A percentile compares a stretch with the other conserved stretches of the same genome.
These are phyloP conservation scores for Pichia ethanolica DNA, from an alignment of 805 yeast genomes.

Conservation along the genomic window DNA sequence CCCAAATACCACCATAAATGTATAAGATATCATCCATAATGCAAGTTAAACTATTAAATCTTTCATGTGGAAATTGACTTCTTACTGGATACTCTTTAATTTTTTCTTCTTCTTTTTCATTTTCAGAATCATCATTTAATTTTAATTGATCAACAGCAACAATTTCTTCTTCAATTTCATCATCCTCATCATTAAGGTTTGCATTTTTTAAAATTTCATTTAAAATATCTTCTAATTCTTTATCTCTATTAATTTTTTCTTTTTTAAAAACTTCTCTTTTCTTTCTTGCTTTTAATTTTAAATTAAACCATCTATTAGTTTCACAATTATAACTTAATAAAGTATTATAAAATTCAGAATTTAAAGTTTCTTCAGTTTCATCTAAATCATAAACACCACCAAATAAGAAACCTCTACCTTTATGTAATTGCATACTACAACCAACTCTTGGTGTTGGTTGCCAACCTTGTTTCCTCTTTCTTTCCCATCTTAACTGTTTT, in stretches of 20 bases:
- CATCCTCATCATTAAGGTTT: constrained; percentile 47
- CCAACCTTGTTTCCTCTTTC: constrained; percentile 82
- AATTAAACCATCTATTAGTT: constrained; percentile 79
- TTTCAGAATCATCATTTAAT: constrained; percentile 1
- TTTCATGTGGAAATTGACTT: constrained; percentile 70
- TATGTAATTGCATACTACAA: constrained; percentile 79
- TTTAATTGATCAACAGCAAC: constrained; percentile 29
- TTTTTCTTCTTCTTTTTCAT: constrained; percentile 31
- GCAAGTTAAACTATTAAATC: constrained; percentile 81
- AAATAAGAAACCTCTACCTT: constrained; percentile 85
- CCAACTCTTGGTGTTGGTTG: constrained; percentile 95
- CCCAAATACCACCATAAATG: constrained; percentile 89
- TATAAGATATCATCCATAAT: constrained; percentile 79
- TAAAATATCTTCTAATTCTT: constrained; percentile 75
- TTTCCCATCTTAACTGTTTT: constrained; percentile 73
- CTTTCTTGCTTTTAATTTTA: constrained; percentile 55
- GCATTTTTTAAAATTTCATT: constrained; percentile 68
- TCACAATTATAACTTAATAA: constrained; percentile 78
- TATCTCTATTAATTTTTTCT: constrained; percentile 55
- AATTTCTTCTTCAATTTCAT: constrained; percentile 18
- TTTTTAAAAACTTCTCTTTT: constrained; percentile 37
- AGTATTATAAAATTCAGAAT: constrained; percentile 76
- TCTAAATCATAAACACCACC: constrained; percentile 95
- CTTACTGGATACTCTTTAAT: constrained; percentile 43
- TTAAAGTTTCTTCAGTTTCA: constrained; percentile 89